These are phyloP conservation scores for Balakata baccata DNA, from an alignment of 345 rosid genomes.

Conservation along the genomic window DNA sequence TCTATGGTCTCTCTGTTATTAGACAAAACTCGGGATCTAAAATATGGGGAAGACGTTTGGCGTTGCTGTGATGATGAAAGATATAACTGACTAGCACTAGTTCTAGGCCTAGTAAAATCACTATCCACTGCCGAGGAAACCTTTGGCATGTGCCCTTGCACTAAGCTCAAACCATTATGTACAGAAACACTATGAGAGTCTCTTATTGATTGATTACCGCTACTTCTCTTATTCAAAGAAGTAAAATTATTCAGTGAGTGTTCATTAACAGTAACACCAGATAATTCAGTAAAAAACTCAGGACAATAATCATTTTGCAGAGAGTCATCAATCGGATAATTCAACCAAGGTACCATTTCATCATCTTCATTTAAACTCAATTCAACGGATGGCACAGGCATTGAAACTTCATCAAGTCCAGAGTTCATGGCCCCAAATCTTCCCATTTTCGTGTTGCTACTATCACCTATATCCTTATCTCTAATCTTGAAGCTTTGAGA, in stretches of 20 bases:
- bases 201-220: conserved; percentile 26
- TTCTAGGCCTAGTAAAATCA: conserved; percentile 23
- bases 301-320: conserved; percentile 47
- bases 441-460: conserved; percentile 27
- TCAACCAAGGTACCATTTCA: conserved; percentile 66
- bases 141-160: conserved; percentile 26
- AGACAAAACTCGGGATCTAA: conserved; percentile 40
- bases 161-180: conserved; percentile 22
- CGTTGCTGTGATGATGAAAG: conserved; percentile 33
- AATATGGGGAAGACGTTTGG: conserved; percentile 37
- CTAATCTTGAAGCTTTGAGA: conserved; percentile 25
- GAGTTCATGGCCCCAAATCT: conserved; percentile 31
- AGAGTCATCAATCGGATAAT: conserved; percentile 46
- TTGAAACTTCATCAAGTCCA: conserved; percentile 44
- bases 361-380: conserved; percentile 57
- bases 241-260: conserved; percentile 39
- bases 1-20: conserved; percentile 24
- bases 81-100: conserved; percentile 28
- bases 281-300: conserved; percentile 54
- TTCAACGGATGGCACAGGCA: conserved; percentile 45
- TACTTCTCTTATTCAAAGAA: conserved; percentile 32
- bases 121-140: conserved; percentile 23
- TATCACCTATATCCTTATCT: conserved; percentile 36
- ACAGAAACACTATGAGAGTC: conserved; percentile 25
- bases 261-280: conserved; percentile 52